Evolutionary conservation across 306 rosid genomes (phyloP).

Genomic region (Neltuma alba): DNA sequence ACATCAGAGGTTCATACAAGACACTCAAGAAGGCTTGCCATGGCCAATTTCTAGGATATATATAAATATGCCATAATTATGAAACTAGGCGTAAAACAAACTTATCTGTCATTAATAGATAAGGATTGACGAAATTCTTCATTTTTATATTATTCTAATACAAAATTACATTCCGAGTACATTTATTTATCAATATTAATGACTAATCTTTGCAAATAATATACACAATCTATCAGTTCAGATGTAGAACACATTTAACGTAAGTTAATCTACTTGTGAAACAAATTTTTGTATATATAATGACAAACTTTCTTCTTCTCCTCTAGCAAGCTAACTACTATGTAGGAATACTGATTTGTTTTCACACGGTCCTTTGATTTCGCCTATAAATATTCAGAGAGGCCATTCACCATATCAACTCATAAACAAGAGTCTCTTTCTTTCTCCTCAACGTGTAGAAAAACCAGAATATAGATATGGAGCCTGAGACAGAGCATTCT

Average conservation of each 20-base stretch:
- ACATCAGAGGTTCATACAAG: neutral
- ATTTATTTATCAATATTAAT: too few species aligned
- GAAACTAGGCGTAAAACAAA: too few species aligned
- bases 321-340: neutral
- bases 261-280: neutral
- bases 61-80: too few species aligned
- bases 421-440: neutral
- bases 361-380: slow-evolving; percentile 15
- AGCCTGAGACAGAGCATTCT: slow-evolving; percentile 39
- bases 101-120: neutral
- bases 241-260: neutral
- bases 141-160: neutral
- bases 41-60: neutral
- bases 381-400: neutral
- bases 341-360: slow-evolving; percentile 28
- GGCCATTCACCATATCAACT: neutral
- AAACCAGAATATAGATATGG: slow-evolving; percentile 33
- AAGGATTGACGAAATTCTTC: neutral
- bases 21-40: neutral
- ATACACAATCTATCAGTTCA: too few species aligned
- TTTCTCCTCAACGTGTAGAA: neutral
- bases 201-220: too few species aligned
- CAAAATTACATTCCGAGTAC: neutral
- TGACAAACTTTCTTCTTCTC: neutral
- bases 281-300: neutral